Base-by-base conservation (phyloP, 2,329 filamentous ascomycete genomes). In the Elsinoe necatrix region DNA sequence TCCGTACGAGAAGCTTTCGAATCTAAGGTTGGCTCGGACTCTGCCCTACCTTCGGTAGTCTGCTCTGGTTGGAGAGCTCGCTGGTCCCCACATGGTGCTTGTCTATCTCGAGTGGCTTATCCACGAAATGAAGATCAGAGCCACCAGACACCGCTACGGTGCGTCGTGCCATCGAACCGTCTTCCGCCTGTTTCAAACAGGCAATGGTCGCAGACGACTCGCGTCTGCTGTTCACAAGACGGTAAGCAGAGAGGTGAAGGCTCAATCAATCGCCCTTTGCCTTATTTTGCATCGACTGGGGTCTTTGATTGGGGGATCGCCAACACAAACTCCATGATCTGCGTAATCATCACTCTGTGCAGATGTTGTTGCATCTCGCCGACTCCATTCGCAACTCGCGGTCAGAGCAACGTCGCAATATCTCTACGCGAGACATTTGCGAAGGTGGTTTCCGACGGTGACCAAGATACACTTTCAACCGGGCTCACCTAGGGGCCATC, bases 51-150 rank as follows among this genome's bases (percentile, higher is more conserved):
- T 21, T 52, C 48, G 48, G 48, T 52, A 52, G 48, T 21, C 29
- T 35, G 16, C 29, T 34, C 18, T 52, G 48, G 48, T 52, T 52
- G 48, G 29, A 18, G 48, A 50, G 48, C 18, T 25, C 18, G 18
- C 27, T 37, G 16, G 48, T 34, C 48, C 18, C 48, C 48, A 35
- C 48, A 52, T 37, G 27, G 18, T 37, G 48, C 29, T 52, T 23
- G 12, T 52, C 31, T 37, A 52, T 52, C 48, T 52, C 16, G 12
- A 52, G 48, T 52, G 48, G 48, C 48, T 52, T 52, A 23, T 18
- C 31, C 48, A 23, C 48, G 31, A 52, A 52, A 39, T 52, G 48
- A 52, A 52, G 48, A 52, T 52, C 48, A 52, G 48, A 52, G 45
- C 48, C 25, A 52, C 9, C 20, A 52, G 48, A 52, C 48, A 52